Evolutionary conservation across 139 green algal genomes (phyloP), one percentile per base, ranked within the genome.

Genomic region (Tetradesmus obliquus): DNA sequence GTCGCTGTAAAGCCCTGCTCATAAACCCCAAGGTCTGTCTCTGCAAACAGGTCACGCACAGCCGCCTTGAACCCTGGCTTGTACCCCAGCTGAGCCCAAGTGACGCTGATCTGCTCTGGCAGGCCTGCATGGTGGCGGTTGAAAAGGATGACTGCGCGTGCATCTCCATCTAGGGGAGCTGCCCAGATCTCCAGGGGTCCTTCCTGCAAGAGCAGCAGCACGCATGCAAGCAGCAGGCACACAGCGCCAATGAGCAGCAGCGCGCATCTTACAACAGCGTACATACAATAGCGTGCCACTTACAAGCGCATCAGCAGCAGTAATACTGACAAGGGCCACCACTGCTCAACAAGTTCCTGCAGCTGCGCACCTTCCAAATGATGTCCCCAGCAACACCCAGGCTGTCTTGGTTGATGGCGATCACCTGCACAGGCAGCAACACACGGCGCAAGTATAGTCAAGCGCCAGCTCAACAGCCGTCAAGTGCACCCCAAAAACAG

Each of bases 311-410:
- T 17, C 76, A 7, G 13, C 24, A 84, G 24, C 5, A n/a, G n/a
- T n/a, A 51, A 45, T 55, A 79, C 0, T 45, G 32, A 45, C 32
- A 0, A 45, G 0, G 32, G 32, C 0, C 32, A 45, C 32, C 32
- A 45, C 32, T 82, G 8, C n/a, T 55, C 71, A 79, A 79, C 15
- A 1, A 0, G 62, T 19, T 80, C 58, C 84, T 84, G 79, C 60
- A 53, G n/a, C 22, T 55, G 0, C 94, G 91, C 45, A 94, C 82
- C 88, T 94, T 95, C 93, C 90, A 95, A 53, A 97, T 90, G 5
- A 97, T 93, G 88, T 97, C 95, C 0, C 94, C 95, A 7, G 95
- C 93, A 57, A 96, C 93, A 2, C 95, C 95, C 32, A 97, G 83
- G 5, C 17, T 45, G 81, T 97, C 96, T 83, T 97, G 95, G 84